Conservation (phyloP, 371 early-diverging fungal genomes). For the Circinella minor region DNA sequence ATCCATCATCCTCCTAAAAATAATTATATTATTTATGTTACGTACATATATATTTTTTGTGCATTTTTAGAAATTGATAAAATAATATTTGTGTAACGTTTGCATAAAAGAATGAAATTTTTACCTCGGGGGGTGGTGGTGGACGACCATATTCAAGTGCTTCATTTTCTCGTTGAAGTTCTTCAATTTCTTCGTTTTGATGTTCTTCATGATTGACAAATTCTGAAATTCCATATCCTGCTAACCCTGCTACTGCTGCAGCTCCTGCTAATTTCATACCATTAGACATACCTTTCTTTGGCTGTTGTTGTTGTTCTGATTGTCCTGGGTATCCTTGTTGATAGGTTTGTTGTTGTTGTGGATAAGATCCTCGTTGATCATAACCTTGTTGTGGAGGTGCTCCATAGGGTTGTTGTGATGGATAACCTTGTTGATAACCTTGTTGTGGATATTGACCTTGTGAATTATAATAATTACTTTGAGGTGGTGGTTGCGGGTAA, state of each 20-base stretch:
- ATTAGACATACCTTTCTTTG: slow-evolving; percentile 34
- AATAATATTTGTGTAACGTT: too few species aligned
- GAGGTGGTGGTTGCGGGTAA: slow-evolving; percentile 13
- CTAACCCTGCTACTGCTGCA: slow-evolving; percentile 43
- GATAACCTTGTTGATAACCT: slow-evolving; percentile 19
- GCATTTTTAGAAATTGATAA: too few species aligned
- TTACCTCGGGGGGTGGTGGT: background rate
- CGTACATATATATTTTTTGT: too few species aligned
- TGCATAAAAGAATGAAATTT: background rate
- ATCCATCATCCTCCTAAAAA: slow-evolving; percentile 5
- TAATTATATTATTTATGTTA: too few species aligned
- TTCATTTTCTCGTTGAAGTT: slow-evolving; percentile 19
- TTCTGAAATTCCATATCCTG: slow-evolving; percentile 45
- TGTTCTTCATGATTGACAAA: slow-evolving; percentile 43
- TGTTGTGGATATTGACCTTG: slow-evolving; percentile 11
- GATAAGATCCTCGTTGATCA: background rate
- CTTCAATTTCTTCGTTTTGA: slow-evolving; percentile 31
- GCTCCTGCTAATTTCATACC: slow-evolving; percentile 52
- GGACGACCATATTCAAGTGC: slow-evolving; percentile 9
- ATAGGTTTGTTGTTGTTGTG: slow-evolving; percentile 8
- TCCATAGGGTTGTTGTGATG: slow-evolving; percentile 14
- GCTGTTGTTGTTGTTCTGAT: slow-evolving; percentile 13
- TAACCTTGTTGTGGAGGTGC: slow-evolving; percentile 10
- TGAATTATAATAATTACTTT: slow-evolving; percentile 10
- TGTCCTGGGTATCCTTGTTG: slow-evolving; percentile 8